Evolutionary conservation across 495 filamentous ascomycete species (phyloP).

Genomic region (Pyronema domesticum): DNA sequence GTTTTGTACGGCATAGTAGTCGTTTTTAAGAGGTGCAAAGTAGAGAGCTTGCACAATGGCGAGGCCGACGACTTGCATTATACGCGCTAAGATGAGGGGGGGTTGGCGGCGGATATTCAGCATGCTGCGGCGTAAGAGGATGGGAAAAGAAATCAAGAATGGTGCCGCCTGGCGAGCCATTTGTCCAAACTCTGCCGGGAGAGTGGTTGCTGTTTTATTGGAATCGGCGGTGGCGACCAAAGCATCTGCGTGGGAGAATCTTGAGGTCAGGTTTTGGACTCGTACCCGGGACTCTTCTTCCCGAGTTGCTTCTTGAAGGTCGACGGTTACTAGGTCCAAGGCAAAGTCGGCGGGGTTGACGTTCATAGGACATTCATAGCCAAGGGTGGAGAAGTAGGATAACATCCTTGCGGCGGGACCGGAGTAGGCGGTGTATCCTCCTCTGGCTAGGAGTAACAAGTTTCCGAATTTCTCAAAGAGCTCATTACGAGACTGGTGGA

Average conservation of each 20-base stretch:
- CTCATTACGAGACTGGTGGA: constrained; percentile 58
- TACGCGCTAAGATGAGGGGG: constrained; percentile 41
- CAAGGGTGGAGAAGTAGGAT: constrained; percentile 39
- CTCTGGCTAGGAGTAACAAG: constrained; percentile 49
- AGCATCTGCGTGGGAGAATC: constrained; percentile 30
- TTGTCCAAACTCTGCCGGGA: constrained; percentile 51
- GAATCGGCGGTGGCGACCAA: constrained; percentile 5
- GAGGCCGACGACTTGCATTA: constrained; percentile 49
- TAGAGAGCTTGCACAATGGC: constrained; percentile 49
- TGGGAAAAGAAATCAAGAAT: constrained; percentile 42
- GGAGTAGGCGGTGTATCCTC: constrained; percentile 47
- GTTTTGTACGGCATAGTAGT: constrained; percentile 52
- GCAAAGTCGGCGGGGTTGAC: constrained; percentile 64
- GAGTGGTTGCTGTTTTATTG: constrained; percentile 30
- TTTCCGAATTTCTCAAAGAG: constrained; percentile 53
- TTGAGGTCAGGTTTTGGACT: constrained; percentile 39
- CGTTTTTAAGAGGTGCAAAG: constrained; percentile 50
- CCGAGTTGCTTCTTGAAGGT: constrained; percentile 42
- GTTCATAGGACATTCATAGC: constrained; percentile 43
- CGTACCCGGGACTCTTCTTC: constrained; percentile 42
- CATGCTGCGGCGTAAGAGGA: constrained; percentile 43
- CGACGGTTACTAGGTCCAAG: constrained; percentile 55
- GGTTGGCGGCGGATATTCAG: constrained; percentile 54
- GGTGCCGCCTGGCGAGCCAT: constrained; percentile 42
- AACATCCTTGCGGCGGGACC: constrained; percentile 49